phyloP scores from a whole-genome alignment of 2,329 filamentous ascomycete genomes.

The Exophiala sp. region DNA sequence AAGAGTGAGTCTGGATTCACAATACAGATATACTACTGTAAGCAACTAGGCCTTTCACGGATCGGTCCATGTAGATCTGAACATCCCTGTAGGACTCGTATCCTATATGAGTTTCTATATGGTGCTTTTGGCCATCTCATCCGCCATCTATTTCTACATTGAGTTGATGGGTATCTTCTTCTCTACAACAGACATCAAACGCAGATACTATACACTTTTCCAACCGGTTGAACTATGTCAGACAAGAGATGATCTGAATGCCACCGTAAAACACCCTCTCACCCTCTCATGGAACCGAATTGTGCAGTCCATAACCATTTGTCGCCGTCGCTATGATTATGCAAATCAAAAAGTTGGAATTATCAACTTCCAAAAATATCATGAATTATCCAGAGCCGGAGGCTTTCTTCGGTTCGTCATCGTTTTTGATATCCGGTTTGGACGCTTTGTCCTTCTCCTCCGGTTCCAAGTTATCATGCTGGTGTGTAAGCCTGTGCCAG shows the following conservation, averaged over 20 bases:
- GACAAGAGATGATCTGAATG: background rate
- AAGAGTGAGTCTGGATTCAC: no score
- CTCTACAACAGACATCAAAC: background rate
- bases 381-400: constrained; percentile 35
- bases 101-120: background rate
- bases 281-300: background rate
- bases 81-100: no score
- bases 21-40: no score
- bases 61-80: no score
- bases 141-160: constrained; percentile 2
- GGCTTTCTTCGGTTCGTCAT: constrained; percentile 39
- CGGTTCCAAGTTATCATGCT: constrained; percentile 43
- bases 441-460: constrained; percentile 30
- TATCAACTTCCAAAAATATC: background rate
- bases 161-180: constrained; percentile 11
- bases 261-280: background rate
- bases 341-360: constrained; percentile 9
- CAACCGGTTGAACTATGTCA: background rate
- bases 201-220: constrained; percentile 11
- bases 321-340: constrained; percentile 24
- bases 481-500: constrained; percentile 88
- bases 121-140: background rate
- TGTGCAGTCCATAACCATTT: background rate
- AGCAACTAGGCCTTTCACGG: no score
- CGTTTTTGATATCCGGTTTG: constrained; percentile 29